Base-by-base conservation (phyloP, 2,329 filamentous ascomycete species). In the Diaporthe humulicola region DNA sequence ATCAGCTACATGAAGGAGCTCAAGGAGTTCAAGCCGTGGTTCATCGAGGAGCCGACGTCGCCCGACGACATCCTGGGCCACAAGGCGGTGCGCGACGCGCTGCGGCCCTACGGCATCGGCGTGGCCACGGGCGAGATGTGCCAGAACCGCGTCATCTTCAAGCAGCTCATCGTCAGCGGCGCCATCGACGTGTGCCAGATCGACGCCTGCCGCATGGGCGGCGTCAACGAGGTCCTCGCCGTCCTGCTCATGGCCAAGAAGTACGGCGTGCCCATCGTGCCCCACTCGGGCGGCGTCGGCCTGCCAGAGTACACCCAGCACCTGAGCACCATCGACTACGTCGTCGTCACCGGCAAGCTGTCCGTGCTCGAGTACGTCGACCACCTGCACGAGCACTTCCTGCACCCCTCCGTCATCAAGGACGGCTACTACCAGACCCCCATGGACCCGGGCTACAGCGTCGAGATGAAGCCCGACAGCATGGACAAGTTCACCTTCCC, bases 41-140 rank as follows among this genome's bases (percentile, higher is more conserved):
- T 98, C 86, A 98, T 98, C 81, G 95, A 98, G 86, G 95, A 98
- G 88, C 95, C 95, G 2, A 98, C 95, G 19, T 95, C 92, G 30
- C 95, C 95, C 17, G 95, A 98, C 81, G 95, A 98, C 82, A 92
- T 98, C 74, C 91, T 97, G 73, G 95, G 95, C 74, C 95, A 98
- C 89, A 94, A 94, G 81, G 93, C 94, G 4, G 92, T 98, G 79
- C 92, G 94, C 70, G 93, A 96, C 76, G 95, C 95, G 5, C 91
- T 98, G 15, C 89, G 90, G 79, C 92, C 93, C 0, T 87, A 91
- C 81, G 90, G 90, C 74, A 95, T 98, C 79, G 94, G 94, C 74
- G 95, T 98, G 7, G 95, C 95, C 10, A 98, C 95, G 0, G 95
- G 95, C 77, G 95, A 98, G 86, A 97, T 98, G 95, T 97, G 95